Evolutionary conservation across 495 filamentous ascomycete genomes (phyloP), one percentile per base, ranked within the genome.

Genomic region (Ascodesmis nigricans): DNA sequence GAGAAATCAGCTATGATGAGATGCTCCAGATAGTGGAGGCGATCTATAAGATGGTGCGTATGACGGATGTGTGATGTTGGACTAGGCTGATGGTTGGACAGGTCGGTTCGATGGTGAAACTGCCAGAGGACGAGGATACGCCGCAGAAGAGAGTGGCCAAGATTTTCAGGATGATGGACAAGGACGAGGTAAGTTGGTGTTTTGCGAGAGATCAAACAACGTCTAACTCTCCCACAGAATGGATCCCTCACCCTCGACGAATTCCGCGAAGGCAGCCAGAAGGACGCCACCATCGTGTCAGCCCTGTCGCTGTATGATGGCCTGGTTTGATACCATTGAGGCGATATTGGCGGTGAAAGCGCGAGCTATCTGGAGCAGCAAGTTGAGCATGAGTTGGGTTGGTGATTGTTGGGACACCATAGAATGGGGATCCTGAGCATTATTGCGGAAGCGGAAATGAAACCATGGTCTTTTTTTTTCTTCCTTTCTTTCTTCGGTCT

Each of bases 121-220:
- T 97, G 18, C 90, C 90, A 24, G 79, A 91, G 55, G 87, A 97
- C 57, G 87, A 97, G 59, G 84, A 95, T 58, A 97, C 87, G 35
- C 87, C 87, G 14, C 82, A 97, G 61, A 97, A 97, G 64, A 78
- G 90, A 30, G 87, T 97, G 18, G 70, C 64, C 52, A 97, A 97
- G 63, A 97, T 97, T 55, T 97, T 97, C 62, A 71, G 77, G 46
- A 93, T 95, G 87, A 97, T 97, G 87, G 87, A 97, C 61, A 97
- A 97, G 62, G 87, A 97, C 53, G 83, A 97, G 62, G 93, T 95
- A 50, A 75, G 83, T 39, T 80, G 75, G 87, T 56, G 16, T 7
- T 10, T 10, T 21, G n/a, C 9, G 18, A 24, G 9, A 6, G 15
- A 16, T 16, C 17, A 20, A 17, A 23, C 13, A 20, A 40, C 19